Evolutionary conservation across 2,329 filamentous ascomycete genomes (phyloP).

Genomic region (Fusarium siculi): DNA sequence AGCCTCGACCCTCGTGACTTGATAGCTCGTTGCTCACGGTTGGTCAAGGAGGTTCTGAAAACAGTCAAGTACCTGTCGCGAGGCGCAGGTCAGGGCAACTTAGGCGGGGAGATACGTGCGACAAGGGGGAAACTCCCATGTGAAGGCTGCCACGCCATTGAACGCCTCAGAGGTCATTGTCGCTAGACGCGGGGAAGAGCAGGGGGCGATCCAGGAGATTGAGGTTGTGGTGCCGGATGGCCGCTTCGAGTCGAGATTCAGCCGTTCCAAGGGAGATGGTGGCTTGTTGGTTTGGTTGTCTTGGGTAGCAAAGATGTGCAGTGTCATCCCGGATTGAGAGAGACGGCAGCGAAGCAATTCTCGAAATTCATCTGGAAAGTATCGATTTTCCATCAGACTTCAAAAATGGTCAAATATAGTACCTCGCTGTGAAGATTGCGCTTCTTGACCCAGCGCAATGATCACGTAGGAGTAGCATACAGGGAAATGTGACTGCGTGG

Average conservation of each 20-base stretch:
- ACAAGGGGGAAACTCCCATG: slow-evolving; percentile 1
- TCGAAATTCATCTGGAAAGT: not conserved
- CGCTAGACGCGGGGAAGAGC: not conserved
- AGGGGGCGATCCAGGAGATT: not conserved
- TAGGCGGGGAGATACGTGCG: slow-evolving; percentile 7
- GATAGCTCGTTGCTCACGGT: slow-evolving; percentile 8
- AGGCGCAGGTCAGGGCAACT: not conserved
- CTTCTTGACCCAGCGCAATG: not conserved
- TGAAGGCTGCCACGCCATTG: slow-evolving; percentile 20
- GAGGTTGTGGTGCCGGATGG: not conserved
- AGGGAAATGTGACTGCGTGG: not conserved
- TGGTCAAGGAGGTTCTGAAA: slow-evolving; percentile 30
- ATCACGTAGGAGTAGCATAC: not conserved
- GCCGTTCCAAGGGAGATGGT: slow-evolving; percentile 2
- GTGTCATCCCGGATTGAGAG: not conserved
- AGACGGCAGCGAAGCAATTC: not conserved
- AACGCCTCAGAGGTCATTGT: slow-evolving; percentile 33
- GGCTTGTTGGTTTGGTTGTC: not conserved
- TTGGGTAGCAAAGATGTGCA: not conserved
- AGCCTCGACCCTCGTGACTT: slow-evolving; percentile 23
- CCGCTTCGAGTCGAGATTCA: slow-evolving; percentile 11
- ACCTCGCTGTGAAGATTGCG: not conserved
- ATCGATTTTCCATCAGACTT: not conserved
- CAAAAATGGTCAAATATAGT: not conserved
- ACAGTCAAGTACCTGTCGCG: slow-evolving; percentile 7